phyloP scores from a whole-genome alignment of 2,329 filamentous ascomycete genomes.

The Thermochaetoides dissita region DNA sequence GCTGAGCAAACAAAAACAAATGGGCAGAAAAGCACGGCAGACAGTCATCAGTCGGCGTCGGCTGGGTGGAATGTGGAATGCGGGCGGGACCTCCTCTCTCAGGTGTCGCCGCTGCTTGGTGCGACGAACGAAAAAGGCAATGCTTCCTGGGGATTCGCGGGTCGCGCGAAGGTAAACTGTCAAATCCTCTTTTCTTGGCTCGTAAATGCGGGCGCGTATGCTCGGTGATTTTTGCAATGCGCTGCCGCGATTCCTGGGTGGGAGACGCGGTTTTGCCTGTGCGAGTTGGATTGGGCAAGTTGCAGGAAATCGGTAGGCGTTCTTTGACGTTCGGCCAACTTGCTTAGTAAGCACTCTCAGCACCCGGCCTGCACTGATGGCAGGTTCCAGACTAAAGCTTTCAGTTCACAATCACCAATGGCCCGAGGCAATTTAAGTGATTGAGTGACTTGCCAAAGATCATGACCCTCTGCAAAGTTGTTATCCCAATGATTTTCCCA shows the following conservation, averaged over 20 bases:
- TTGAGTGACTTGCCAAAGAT: no score
- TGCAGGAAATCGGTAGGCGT: constrained; percentile 6
- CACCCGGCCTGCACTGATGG: no score
- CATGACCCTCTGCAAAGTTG: no score
- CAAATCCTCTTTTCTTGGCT: no score
- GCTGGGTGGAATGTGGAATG: constrained; percentile 9
- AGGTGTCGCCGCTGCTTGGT: constrained; percentile 1
- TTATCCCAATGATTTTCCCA: no score
- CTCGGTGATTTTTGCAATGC: constrained; percentile 10
- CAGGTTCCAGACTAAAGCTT: no score
- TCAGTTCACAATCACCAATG: no score
- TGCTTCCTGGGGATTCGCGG: neutral
- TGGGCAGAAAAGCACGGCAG: no score
- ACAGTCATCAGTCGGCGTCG: neutral
- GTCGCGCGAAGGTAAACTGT: constrained; percentile 2
- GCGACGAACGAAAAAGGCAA: no score
- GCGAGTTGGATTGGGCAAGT: constrained; percentile 17
- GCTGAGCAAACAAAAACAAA: constrained; percentile 32
- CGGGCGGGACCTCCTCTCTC: constrained; percentile 1
- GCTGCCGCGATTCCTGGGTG: constrained; percentile 8
- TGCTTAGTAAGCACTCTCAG: constrained; percentile 13
- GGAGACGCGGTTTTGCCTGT: constrained; percentile 11
- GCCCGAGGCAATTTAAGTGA: no score
- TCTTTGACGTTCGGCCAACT: constrained; percentile 9
- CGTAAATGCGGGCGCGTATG: constrained; percentile 3